Percentiles rank a stretch among this genome's conserved stretches.
These are phyloP conservation scores for Claviceps sp. DNA, from an alignment of 2,329 filamentous ascomycete species.

Conservation along the genomic window DNA sequence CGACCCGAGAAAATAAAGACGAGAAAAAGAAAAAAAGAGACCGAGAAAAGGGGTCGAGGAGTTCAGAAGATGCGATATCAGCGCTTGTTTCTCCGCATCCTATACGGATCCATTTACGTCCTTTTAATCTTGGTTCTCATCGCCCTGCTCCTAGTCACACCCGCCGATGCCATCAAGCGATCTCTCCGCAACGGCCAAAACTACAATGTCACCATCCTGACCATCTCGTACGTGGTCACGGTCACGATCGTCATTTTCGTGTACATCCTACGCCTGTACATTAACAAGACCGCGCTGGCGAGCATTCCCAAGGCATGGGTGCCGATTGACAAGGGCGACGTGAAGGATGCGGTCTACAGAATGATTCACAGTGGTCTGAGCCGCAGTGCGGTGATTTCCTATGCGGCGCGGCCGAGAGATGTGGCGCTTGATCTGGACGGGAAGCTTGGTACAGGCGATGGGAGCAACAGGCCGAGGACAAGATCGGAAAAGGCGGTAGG, in stretches of 20 bases:
- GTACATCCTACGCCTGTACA: slow-evolving; percentile 74
- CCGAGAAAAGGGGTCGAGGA: background rate
- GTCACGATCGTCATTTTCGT: slow-evolving; percentile 58
- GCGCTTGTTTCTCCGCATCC: slow-evolving; percentile 56
- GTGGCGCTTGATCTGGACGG: slow-evolving; percentile 9
- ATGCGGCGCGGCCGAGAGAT: slow-evolving; percentile 35
- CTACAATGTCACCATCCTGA: slow-evolving; percentile 75
- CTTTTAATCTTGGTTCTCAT: slow-evolving; percentile 62
- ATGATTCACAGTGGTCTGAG: slow-evolving; percentile 62
- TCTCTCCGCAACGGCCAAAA: slow-evolving; percentile 51
- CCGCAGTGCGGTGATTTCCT: slow-evolving; percentile 69
- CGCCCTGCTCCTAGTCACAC: slow-evolving; percentile 64
- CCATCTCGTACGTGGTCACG: slow-evolving; percentile 61
- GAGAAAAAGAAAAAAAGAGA: background rate
- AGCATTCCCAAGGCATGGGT: slow-evolving; percentile 80
- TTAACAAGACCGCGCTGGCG: slow-evolving; percentile 64
- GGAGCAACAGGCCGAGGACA: slow-evolving; percentile 17
- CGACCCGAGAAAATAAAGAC: background rate
- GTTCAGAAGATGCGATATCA: slow-evolving; percentile 8
- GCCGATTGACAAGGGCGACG: slow-evolving; percentile 73
- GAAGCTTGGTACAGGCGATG: slow-evolving; percentile 6
- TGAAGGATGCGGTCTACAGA: slow-evolving; percentile 58
- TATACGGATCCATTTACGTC: slow-evolving; percentile 69
- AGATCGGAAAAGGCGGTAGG: slow-evolving; percentile 11
- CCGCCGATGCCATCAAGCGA: slow-evolving; percentile 69